Evolutionary conservation across 75 land plant species (phyloP).

Genomic region (Pinus albicaulis): DNA sequence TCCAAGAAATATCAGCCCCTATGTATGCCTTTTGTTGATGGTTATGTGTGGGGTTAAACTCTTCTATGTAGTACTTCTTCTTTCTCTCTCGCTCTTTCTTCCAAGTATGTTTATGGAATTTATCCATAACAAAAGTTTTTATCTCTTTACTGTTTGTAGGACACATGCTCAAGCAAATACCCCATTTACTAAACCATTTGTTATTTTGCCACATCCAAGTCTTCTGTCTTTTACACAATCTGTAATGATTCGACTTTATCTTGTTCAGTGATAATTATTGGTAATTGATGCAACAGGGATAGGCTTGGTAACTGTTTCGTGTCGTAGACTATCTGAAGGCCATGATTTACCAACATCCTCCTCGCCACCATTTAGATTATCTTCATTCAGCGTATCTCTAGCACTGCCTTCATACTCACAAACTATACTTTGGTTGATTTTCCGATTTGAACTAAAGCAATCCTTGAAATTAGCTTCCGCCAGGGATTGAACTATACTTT

Average conservation of each 20-base stretch:
- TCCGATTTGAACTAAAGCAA: neutral
- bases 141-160: too few relatives aligned
- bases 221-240: too few relatives aligned
- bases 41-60: too few relatives aligned
- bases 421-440: neutral
- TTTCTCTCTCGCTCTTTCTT: too few relatives aligned
- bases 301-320: neutral
- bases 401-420: slow-evolving; percentile 5
- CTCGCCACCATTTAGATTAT: slow-evolving; percentile 7
- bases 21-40: too few relatives aligned
- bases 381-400: neutral
- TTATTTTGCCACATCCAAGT: too few relatives aligned
- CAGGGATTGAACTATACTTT: slow-evolving; percentile 46
- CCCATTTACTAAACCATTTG: too few relatives aligned
- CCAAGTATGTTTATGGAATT: too few relatives aligned
- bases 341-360: slow-evolving; percentile 11
- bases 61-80: too few relatives aligned
- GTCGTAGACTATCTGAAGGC: slow-evolving; percentile 11
- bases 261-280: neutral
- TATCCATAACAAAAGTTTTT: too few relatives aligned
- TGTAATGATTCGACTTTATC: neutral
- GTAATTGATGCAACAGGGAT: neutral
- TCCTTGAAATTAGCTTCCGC: slow-evolving; percentile 28
- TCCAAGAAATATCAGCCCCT: too few relatives aligned
- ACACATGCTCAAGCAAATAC: too few relatives aligned